These are phyloP conservation scores for Irpex rosettiformis DNA, from an alignment of 1,284 basidiomycete species.

Conservation along the genomic window DNA sequence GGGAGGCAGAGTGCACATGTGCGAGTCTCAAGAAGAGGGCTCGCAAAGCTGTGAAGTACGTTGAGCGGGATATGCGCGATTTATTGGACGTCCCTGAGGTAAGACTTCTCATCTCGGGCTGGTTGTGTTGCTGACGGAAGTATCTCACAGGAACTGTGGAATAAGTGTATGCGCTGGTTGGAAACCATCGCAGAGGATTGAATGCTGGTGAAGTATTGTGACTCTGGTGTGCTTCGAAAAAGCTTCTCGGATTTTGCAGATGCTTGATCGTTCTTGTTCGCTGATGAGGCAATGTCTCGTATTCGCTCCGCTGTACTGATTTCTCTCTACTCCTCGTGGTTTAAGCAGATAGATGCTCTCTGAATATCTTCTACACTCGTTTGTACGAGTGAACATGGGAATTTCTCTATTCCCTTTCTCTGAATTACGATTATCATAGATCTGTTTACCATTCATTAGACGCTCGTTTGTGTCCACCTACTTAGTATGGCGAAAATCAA, in stretches of 20 bases:
- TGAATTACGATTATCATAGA: too few relatives aligned
- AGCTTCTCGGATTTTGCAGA: neutral
- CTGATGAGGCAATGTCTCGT: too few relatives aligned
- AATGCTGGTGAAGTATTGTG: neutral
- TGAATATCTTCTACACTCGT: too few relatives aligned
- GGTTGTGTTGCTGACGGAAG: neutral
- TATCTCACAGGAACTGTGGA: conserved; percentile 2
- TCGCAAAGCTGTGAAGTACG: conserved; percentile 31
- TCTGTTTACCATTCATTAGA: too few relatives aligned
- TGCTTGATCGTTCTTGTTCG: neutral
- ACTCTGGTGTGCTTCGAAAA: neutral
- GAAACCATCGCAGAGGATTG: neutral
- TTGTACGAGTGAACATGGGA: too few relatives aligned
- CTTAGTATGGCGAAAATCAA: too few relatives aligned
- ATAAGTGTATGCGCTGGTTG: conserved; percentile 9
- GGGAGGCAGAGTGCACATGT: conserved; percentile 17
- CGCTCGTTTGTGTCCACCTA: too few relatives aligned
- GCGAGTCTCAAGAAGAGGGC: conserved; percentile 28
- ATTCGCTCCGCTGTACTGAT: too few relatives aligned
- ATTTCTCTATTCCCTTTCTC: too few relatives aligned
- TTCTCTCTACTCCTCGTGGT: too few relatives aligned
- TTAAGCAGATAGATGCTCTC: too few relatives aligned
- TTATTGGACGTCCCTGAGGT: conserved; percentile 41
- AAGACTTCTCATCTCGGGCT: conserved; percentile 16
- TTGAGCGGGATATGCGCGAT: conserved; percentile 43